phyloP scores from a whole-genome alignment of 2,329 filamentous ascomycete genomes.

The Zasmidium cellare region DNA sequence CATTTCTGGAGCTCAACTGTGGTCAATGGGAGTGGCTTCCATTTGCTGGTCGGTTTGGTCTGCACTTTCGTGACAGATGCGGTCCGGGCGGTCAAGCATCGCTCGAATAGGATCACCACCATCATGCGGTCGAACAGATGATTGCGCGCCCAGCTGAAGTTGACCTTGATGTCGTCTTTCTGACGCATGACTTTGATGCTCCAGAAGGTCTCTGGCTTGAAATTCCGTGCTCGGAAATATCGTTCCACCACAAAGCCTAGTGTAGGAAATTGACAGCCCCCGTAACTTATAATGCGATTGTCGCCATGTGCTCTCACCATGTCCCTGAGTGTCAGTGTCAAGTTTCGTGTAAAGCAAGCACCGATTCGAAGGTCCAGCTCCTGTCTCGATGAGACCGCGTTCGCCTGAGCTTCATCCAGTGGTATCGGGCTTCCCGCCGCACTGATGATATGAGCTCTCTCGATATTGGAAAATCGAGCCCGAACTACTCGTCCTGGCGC shows the following conservation, averaged over 20 bases:
- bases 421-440: slow-evolving; percentile 76
- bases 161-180: slow-evolving; percentile 75
- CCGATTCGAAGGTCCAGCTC: slow-evolving; percentile 92
- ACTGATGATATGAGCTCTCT: slow-evolving; percentile 84
- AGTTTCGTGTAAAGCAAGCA: slow-evolving; percentile 85
- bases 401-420: slow-evolving; percentile 81
- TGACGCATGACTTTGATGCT: slow-evolving; percentile 79
- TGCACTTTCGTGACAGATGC: slow-evolving; percentile 83
- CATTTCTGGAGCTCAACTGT: slow-evolving; percentile 97
- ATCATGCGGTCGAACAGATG: slow-evolving; percentile 86
- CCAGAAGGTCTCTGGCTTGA: slow-evolving; percentile 92
- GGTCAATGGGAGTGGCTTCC: slow-evolving; percentile 88
- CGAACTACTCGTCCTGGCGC: slow-evolving; percentile 67
- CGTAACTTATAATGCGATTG: slow-evolving; percentile 44
- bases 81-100: slow-evolving; percentile 72
- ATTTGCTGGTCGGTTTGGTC: slow-evolving; percentile 90
- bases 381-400: slow-evolving; percentile 84
- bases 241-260: slow-evolving; percentile 95
- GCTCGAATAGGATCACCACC: slow-evolving; percentile 79
- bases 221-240: slow-evolving; percentile 91
- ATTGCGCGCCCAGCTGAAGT: slow-evolving; percentile 79
- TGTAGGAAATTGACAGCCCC: slow-evolving; percentile 92
- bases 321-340: slow-evolving; percentile 74
- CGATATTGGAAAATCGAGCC: slow-evolving; percentile 93
- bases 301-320: slow-evolving; percentile 76